These are phyloP conservation scores for Striga hermonthica DNA, from an alignment of 305 asterid genomes.

Conservation along the genomic window DNA sequence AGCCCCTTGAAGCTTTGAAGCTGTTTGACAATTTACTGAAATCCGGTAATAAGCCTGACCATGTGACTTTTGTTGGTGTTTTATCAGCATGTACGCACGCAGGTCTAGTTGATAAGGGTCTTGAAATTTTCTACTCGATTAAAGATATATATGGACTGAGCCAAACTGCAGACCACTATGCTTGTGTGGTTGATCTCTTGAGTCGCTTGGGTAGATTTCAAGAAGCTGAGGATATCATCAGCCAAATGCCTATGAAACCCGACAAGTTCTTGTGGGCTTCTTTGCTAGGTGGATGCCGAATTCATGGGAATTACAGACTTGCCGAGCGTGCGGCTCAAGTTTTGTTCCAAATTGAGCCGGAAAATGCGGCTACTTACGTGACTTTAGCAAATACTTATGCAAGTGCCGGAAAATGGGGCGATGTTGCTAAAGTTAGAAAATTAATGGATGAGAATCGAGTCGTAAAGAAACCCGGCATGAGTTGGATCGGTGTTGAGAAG, in stretches of 20 bases:
- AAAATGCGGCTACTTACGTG: constrained; percentile 75
- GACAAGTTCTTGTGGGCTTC: constrained; percentile 78
- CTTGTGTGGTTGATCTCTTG: constrained; percentile 73
- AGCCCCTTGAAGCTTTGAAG: constrained; percentile 58
- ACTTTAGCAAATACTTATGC: constrained; percentile 80
- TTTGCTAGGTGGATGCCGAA: constrained; percentile 76
- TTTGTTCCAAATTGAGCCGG: constrained; percentile 62
- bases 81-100: constrained; percentile 81
- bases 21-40: constrained; percentile 49
- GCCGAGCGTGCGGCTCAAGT: constrained; percentile 59
- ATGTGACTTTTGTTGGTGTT: constrained; percentile 67
- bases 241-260: constrained; percentile 60
- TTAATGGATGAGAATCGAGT: constrained; percentile 62
- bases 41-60: constrained; percentile 60
- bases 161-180: constrained; percentile 63
- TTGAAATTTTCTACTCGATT: constrained; percentile 62
- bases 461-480: constrained; percentile 73
- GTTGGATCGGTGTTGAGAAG: constrained; percentile 57
- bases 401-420: constrained; percentile 60
- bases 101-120: constrained; percentile 74
- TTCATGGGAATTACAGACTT: constrained; percentile 61
- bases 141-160: constrained; percentile 47
- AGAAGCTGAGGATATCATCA: constrained; percentile 65
- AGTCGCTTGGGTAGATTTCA: constrained; percentile 70
- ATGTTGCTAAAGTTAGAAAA: constrained; percentile 57